These are phyloP conservation scores for Macroventuria anomochaeta DNA, from an alignment of 2,329 filamentous ascomycete species.

Conservation along the genomic window DNA sequence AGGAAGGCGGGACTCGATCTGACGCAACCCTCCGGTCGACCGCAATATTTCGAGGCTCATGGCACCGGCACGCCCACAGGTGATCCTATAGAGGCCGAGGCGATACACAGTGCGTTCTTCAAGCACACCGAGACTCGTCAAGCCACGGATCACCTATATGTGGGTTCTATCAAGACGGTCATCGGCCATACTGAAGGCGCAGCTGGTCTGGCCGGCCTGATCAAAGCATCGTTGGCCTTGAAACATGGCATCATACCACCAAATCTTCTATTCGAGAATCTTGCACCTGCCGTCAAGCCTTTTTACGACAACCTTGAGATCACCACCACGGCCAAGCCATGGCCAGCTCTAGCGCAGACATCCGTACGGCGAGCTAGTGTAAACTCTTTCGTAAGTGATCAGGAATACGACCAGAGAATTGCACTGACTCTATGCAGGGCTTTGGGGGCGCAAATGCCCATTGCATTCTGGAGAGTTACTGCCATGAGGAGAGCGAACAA, in stretches of 20 bases:
- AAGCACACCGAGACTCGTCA: too few species aligned
- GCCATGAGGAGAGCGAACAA: not conserved
- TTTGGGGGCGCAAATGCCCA: slow-evolving; percentile 37
- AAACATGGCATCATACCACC: slow-evolving; percentile 34
- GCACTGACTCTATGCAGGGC: slow-evolving; percentile 3
- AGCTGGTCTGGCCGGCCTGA: slow-evolving; percentile 43
- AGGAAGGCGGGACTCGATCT: slow-evolving; percentile 45
- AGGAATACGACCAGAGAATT: too few species aligned
- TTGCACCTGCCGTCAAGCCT: slow-evolving; percentile 40
- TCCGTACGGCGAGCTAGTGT: slow-evolving; percentile 24
- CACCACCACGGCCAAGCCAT: slow-evolving; percentile 3
- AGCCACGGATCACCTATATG: slow-evolving; percentile 10
- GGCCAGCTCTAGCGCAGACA: slow-evolving; percentile 18
- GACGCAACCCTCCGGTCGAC: slow-evolving; percentile 13
- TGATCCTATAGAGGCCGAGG: slow-evolving; percentile 36
- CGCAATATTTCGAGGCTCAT: slow-evolving; percentile 50
- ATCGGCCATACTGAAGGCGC: slow-evolving; percentile 52
- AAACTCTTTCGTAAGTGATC: slow-evolving; percentile 18
- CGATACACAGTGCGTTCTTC: slow-evolving; percentile 28
- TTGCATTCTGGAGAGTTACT: slow-evolving; percentile 27
- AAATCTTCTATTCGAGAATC: slow-evolving; percentile 41
- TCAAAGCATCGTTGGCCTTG: slow-evolving; percentile 47
- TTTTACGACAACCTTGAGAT: slow-evolving; percentile 24
- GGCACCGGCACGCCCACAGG: slow-evolving; percentile 49
- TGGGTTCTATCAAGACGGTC: slow-evolving; percentile 41